Evolutionary conservation across 2,329 filamentous ascomycete species (phyloP), one percentile per base, ranked within the genome.

Genomic region (Passalora sequoiae): DNA sequence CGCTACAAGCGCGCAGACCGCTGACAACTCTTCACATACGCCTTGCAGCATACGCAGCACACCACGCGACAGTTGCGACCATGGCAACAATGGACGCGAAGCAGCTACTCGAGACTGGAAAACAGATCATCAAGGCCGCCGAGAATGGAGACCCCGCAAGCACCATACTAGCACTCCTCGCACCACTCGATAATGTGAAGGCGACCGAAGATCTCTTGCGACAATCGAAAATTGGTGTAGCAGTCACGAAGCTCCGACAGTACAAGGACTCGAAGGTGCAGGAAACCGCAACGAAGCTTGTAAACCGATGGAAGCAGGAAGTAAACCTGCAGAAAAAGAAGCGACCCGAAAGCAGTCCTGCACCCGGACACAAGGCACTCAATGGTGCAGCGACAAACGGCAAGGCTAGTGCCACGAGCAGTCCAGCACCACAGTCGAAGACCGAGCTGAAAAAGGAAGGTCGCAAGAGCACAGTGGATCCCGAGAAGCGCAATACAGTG

Each of bases 121-220:
- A 86, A 69, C 80, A 83, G 61, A 77, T 97, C 60, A 79, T 77
- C 57, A 95, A 94, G 70, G 86, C 87, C 17, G 75, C 86, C 31
- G 72, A 75, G 35, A 80, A 81, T 44, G 86, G 86, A 60, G 86
- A 94, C 60, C 80, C 89, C 4, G 62, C 86, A 19, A 69, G 81
- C 29, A 84, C 79, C 48, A 77, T 94, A 38, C 72, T 94, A 43
- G 74, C 77, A 40, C 75, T 97, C 49, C 73, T 98, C 58, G 79
- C 83, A 38, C 74, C 97, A 28, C 86, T 91, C 69, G 82, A 83
- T 59, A 85, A 86, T 50, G 82, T 91, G 25, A 77, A 79, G 35
- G 86, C 89, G 7, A 92, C 86, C 2, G 92, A 98, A 69, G 88
- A 96, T 56, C 78, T 95, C 57, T 74, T 98, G 54, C 82, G 91